Base-by-base conservation (phyloP, 192 early-diverging fungal genomes). In the Dissophora globulifera region DNA sequence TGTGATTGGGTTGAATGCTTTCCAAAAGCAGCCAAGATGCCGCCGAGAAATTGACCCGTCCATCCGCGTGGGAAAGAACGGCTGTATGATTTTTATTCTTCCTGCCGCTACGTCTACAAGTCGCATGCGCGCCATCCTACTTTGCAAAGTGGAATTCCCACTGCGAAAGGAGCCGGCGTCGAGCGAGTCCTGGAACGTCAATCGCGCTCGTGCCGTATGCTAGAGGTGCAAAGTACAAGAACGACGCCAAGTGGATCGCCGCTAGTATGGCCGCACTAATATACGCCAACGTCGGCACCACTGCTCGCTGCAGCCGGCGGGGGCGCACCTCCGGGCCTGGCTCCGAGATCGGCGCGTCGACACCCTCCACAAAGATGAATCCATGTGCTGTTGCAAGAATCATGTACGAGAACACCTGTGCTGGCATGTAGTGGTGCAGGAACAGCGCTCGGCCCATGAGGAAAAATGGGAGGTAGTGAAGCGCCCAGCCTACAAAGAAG, bases 361-460 rank as follows among this genome's bases (percentile, higher is more conserved):
- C 56, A 62, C 87, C 85, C 57, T 89, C 82, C 15, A 83, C 64
- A 79, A 81, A 88, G 79, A 96, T 82, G 70, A 93, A 93, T 53
- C 96, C 92, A 63, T 93, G 75, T 30, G 94, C 82, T 29, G 83
- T 87, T n/a, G 89, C 91, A 13, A 90, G 70, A 4, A 91, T 54
- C 78, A 98, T 80, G 61, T 90, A 89, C 30, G 89, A 89, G 82
- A 94, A 92, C 58, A 96, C 90, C 35, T 90, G 87, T 5, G 92
- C 88, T 1, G 95, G 96, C 50, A 98, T 80, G 78, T 98, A 98
- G 82, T 98, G 96, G 83, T 98, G 96, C 61, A 98, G 72, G 79
- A 97, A 98, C 7, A 96, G 85, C 51, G 91, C 88, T 38, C 96
- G 90, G 22, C 94, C 95, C 93, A 95, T 94, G 43, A 95, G 59